Evolutionary conservation across 192 early-diverging fungal species (phyloP).

Genomic region (Pilaira anomala): DNA sequence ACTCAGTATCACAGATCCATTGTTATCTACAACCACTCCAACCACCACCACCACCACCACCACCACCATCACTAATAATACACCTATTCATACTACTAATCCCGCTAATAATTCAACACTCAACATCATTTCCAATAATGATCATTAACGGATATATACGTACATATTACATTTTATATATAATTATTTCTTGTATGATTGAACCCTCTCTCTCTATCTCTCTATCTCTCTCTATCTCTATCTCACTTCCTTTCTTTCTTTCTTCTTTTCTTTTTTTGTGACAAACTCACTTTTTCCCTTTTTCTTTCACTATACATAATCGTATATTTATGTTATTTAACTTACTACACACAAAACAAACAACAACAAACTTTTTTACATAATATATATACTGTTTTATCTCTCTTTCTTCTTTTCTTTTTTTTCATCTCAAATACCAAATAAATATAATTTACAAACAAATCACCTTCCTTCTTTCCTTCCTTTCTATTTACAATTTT

Average conservation of each 20-base stretch:
- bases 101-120: too few species aligned
- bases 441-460: background rate
- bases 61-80: background rate
- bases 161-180: too few species aligned
- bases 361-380: too few species aligned
- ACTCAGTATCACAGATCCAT: background rate
- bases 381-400: too few species aligned
- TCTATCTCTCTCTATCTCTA: background rate
- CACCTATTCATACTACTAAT: background rate
- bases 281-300: background rate
- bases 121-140: too few species aligned
- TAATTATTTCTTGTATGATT: too few species aligned
- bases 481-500: background rate
- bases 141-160: too few species aligned
- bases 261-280: background rate
- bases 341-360: too few species aligned
- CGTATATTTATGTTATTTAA: too few species aligned
- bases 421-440: background rate
- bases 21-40: background rate
- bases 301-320: background rate
- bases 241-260: background rate
- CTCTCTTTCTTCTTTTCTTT: background rate
- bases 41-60: conserved; percentile 5
- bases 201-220: background rate
- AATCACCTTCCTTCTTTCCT: background rate